Conservation (phyloP, 192 early-diverging fungal species). For the Backusella macrospora region DNA sequence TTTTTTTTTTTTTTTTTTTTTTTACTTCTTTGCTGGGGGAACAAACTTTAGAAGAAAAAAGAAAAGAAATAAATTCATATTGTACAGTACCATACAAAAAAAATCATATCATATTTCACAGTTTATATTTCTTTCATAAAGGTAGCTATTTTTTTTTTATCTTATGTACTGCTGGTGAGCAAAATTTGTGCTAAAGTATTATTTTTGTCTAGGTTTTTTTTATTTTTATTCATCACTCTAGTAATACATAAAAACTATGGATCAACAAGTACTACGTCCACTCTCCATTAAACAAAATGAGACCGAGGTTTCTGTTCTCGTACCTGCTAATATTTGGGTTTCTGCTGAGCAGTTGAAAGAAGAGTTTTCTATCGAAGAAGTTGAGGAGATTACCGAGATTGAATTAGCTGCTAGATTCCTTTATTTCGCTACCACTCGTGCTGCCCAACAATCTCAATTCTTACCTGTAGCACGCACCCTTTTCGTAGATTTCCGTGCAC, state of each 20-base stretch:
- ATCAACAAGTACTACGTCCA: slow-evolving; percentile 63
- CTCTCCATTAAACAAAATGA: slow-evolving; percentile 78
- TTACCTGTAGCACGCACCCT: slow-evolving; percentile 71
- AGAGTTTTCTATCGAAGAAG: slow-evolving; percentile 56
- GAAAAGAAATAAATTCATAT: slow-evolving; percentile 12
- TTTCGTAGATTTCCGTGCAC: slow-evolving; percentile 73
- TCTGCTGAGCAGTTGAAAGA: slow-evolving; percentile 86
- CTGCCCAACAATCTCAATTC: slow-evolving; percentile 57
- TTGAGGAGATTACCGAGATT: slow-evolving; percentile 67
- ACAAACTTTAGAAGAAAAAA: slow-evolving; percentile 7
- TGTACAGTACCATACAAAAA: neutral
- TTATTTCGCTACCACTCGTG: slow-evolving; percentile 55
- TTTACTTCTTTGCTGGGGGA: slow-evolving; percentile 14
- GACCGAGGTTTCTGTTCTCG: slow-evolving; percentile 79
- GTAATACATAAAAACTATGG: slow-evolving; percentile 28
- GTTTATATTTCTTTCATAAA: slow-evolving; percentile 2
- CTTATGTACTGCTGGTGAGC: neutral
- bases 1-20: slow-evolving; percentile 11
- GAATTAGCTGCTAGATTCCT: slow-evolving; percentile 75
- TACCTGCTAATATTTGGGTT: slow-evolving; percentile 86
- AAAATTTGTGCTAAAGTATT: slow-evolving; percentile 12
- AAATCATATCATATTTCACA: slow-evolving; percentile 11
- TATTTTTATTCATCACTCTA: slow-evolving; percentile 1
- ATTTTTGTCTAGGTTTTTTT: slow-evolving; percentile 9
- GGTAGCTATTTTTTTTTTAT: slow-evolving; percentile 6